Base-by-base conservation (phyloP, 371 early-diverging fungal genomes). In the Rhizopus delemar region DNA sequence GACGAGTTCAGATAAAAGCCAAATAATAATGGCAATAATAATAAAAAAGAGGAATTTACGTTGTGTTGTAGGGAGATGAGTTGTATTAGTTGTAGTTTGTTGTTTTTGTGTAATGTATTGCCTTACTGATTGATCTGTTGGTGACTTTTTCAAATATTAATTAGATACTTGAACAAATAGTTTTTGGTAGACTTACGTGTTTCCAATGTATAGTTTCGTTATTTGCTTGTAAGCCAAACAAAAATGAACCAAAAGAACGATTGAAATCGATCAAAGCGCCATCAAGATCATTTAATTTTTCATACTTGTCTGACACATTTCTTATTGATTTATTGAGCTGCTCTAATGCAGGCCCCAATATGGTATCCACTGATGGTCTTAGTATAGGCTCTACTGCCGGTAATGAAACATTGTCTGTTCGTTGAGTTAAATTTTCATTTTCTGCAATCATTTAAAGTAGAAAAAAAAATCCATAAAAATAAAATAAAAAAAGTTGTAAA, bases 231-330 rank as follows among this genome's bases (percentile, higher is more conserved):
- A 75, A 35, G 4, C 72, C 70, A 32, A 69, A 69, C 16, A 75
- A 38, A 52, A 75, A 75, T 5, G 65, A 60, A 16, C 70, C 60
- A 57, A 75, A 75, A 6, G 72, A 46, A 28, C 65, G 51, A 46
- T 75, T 75, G 41, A 75, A 71, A n/a, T 60, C 58, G 16, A 49
- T 46, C 8, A 75, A 41, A 11, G 65, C 53, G 15, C 65, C 56
- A 32, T 71, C 62, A 9, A 75, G 62, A 36, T 55, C 32, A 28
- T 63, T 50, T 5, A 72, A 34, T 34, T 60, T 46, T 38, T 62
- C 50, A 41, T 71, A 63, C n/a, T 71, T 65, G 7, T 52, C 41
- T 2, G 57, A 45, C 46, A 75, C 43, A 15, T 15, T 43, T 6
- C 15, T 43, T 15, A 43, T n/a, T 8, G 11, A 13, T 43, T 6